Evolutionary conservation across 371 early-diverging fungal species (phyloP).

Genomic region (Sporodiniella umbellata): DNA sequence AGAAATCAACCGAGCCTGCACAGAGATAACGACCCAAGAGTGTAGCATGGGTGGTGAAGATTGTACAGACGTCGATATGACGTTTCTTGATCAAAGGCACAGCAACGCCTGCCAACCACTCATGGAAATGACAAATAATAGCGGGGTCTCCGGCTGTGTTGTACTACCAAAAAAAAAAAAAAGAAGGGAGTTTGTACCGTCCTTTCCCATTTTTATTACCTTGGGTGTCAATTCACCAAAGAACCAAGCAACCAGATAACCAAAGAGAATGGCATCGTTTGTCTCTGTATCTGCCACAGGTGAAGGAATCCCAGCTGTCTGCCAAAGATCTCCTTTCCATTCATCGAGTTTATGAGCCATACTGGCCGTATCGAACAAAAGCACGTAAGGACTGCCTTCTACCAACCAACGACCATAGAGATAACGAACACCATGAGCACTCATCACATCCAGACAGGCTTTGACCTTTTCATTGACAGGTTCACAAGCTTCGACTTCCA

Average conservation of each 20-base stretch:
- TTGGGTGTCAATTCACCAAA: slow-evolving; percentile 73
- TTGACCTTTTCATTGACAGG: slow-evolving; percentile 68
- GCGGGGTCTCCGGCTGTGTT: slow-evolving; percentile 61
- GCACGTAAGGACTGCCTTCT: slow-evolving; percentile 89
- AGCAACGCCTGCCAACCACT: slow-evolving; percentile 94
- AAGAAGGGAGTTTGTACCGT: no score
- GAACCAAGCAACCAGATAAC: slow-evolving; percentile 93
- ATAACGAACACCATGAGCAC: slow-evolving; percentile 72
- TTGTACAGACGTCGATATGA: slow-evolving; percentile 84
- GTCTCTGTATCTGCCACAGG: slow-evolving; percentile 90
- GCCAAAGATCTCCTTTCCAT: slow-evolving; percentile 96
- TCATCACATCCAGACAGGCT: slow-evolving; percentile 67
- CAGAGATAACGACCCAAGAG: slow-evolving; percentile 95
- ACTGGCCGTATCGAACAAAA: slow-evolving; percentile 83
- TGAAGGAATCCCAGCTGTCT: slow-evolving; percentile 86
- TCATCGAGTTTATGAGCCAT: slow-evolving; percentile 74
- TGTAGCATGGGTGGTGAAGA: slow-evolving; percentile 98
- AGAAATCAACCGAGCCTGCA: slow-evolving; percentile 94
- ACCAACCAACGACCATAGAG: slow-evolving; percentile 94
- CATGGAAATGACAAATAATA: slow-evolving; percentile 95
- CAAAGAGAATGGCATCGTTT: slow-evolving; percentile 92
- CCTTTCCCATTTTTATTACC: slow-evolving; percentile 22
- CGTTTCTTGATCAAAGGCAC: slow-evolving; percentile 86
- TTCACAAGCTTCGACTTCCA: slow-evolving; percentile 87
- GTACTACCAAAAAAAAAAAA: slow-evolving; percentile 42